phyloP scores from a whole-genome alignment of 345 rosid genomes.

The Rhodamnia rubescens region DNA sequence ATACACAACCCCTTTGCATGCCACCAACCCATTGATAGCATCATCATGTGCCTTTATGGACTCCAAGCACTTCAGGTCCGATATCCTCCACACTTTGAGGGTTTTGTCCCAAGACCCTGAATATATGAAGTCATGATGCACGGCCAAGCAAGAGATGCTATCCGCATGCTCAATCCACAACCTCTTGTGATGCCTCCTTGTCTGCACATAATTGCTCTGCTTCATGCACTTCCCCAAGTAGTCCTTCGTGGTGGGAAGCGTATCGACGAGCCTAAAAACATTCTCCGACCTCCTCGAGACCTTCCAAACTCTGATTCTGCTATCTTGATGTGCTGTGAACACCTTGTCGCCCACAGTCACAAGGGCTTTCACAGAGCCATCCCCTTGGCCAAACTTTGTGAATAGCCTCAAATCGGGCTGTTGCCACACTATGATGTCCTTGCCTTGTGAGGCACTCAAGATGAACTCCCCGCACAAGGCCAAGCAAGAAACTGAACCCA shows the following conservation, averaged over 20 bases:
- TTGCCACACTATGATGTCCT: constrained; percentile 95
- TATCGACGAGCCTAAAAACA: constrained; percentile 59
- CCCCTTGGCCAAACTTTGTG: constrained; percentile 88
- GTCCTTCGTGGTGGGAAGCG: constrained; percentile 81
- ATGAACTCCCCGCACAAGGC: constrained; percentile 87
- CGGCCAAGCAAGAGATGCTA: constrained; percentile 79
- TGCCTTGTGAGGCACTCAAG: constrained; percentile 86
- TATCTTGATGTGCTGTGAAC: constrained; percentile 91
- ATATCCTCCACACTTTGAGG: constrained; percentile 80
- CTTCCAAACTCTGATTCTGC: constrained; percentile 85
- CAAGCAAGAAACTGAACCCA: constrained; percentile 79
- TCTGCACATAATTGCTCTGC: constrained; percentile 74
- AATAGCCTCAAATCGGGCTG: constrained; percentile 86
- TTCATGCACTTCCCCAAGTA: constrained; percentile 71
- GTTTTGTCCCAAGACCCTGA: constrained; percentile 97
- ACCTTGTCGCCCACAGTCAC: constrained; percentile 54
- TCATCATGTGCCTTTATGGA: constrained; percentile 88
- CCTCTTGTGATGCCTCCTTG: constrained; percentile 51
- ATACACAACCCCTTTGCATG: constrained; percentile 56
- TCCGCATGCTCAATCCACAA: constrained; percentile 85
- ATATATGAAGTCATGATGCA: constrained; percentile 50
- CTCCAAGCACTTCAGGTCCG: constrained; percentile 79
- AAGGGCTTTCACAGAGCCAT: constrained; percentile 80
- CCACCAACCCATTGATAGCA: constrained; percentile 57
- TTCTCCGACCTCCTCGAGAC: constrained; percentile 60